phyloP scores from a whole-genome alignment of 352 stramenopile genomes.

The Thalassiosira hispida region DNA sequence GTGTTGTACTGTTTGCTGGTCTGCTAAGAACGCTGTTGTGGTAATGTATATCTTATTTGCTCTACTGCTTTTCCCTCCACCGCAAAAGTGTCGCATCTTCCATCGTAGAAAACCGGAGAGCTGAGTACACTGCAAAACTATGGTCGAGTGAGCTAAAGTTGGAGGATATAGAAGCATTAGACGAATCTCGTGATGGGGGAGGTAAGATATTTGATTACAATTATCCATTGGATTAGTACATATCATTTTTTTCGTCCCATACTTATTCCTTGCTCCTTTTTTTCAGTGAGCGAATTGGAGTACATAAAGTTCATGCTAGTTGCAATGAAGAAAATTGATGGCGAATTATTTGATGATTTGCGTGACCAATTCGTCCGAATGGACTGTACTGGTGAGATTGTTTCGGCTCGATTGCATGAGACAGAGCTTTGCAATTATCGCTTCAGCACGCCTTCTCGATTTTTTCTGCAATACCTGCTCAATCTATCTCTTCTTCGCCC shows the following conservation, averaged over 20 bases:
- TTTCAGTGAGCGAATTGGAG: constrained; percentile 64
- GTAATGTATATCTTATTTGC: not conserved
- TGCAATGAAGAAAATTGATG: constrained; percentile 79
- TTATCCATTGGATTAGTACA: not conserved
- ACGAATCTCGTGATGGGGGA: constrained; percentile 51
- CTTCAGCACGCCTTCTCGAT: too few relatives aligned
- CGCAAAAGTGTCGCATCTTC: constrained; percentile 39
- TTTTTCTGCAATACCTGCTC: too few relatives aligned
- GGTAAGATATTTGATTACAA: constrained; percentile 33
- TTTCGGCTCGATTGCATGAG: too few relatives aligned
- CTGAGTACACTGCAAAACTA: constrained; percentile 36
- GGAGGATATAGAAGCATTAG: constrained; percentile 51
- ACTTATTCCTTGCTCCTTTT: not conserved
- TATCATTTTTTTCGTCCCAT: not conserved
- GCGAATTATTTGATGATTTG: constrained; percentile 72
- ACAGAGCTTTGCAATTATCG: too few relatives aligned
- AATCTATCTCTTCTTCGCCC: too few relatives aligned
- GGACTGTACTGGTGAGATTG: constrained; percentile 43
- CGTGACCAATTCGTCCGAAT: constrained; percentile 65
- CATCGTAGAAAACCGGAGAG: constrained; percentile 54
- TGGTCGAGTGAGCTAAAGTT: constrained; percentile 47
- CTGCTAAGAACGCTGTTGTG: not conserved
- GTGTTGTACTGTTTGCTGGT: not conserved
- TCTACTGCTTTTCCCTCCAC: not conserved
- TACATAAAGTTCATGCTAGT: constrained; percentile 82